A percentile compares a stretch with the other conserved stretches of the same genome.
Conservation (phyloP, 257 asterid species). For the Leonotis leonurus region DNA sequence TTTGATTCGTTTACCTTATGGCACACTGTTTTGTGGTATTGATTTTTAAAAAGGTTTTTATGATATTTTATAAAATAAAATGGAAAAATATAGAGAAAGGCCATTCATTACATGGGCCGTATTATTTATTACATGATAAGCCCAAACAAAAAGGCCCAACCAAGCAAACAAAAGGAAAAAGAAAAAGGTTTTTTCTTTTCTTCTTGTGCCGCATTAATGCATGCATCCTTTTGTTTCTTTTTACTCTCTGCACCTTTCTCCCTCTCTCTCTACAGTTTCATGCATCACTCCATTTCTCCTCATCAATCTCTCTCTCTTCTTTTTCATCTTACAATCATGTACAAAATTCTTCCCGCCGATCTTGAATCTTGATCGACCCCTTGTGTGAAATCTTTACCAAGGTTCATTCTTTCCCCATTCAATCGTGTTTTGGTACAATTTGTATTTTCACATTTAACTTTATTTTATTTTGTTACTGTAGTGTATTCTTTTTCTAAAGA, state of each 20-base stretch:
- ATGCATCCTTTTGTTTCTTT: not conserved
- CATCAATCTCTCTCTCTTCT: not conserved
- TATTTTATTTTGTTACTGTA: not conserved
- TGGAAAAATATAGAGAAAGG: too few species aligned
- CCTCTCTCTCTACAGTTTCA: not conserved
- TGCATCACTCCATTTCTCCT: not conserved
- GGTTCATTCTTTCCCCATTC: not conserved
- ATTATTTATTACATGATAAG: too few species aligned
- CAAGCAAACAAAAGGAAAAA: not conserved
- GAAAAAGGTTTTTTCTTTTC: not conserved
- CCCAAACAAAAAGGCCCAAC: too few species aligned
- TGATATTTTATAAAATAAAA: too few species aligned
- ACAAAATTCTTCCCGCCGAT: not conserved
- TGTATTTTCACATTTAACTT: too few species aligned
- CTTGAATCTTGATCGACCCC: conserved; percentile 1
- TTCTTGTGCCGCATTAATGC: not conserved
- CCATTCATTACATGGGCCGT: too few species aligned
- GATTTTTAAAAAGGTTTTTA: too few species aligned
- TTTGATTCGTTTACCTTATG: too few species aligned
- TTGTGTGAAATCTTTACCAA: not conserved
- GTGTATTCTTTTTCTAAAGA: not conserved
- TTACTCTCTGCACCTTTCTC: not conserved
- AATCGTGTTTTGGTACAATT: not conserved
- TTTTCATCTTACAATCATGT: not conserved
- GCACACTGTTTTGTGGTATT: too few species aligned